Conservation (phyloP, 352 stramenopile genomes). For the Phytopythium chamaehyphon region DNA sequence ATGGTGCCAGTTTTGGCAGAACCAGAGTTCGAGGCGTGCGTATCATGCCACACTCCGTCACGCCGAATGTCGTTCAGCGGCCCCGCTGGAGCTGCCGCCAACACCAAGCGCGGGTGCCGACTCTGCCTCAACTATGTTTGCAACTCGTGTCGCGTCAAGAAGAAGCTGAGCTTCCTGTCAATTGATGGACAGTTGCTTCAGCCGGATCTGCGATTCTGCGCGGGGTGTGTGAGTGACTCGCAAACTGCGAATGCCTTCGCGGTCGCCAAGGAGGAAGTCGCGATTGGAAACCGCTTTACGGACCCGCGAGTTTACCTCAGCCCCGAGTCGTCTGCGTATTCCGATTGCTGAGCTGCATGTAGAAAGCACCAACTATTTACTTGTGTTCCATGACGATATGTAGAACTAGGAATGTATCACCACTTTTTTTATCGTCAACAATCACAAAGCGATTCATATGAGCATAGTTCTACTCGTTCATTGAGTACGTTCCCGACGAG, state of each 20-base stretch:
- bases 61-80: background rate
- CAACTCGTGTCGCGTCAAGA: conserved; percentile 22
- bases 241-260: conserved; percentile 15
- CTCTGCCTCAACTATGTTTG: conserved; percentile 30
- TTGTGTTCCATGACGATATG: background rate
- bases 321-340: background rate
- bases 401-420: too few species aligned
- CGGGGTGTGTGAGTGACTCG: conserved; percentile 16
- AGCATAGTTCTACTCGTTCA: too few species aligned
- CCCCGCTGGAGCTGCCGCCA: background rate
- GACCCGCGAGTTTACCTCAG: conserved; percentile 9
- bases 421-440: too few species aligned
- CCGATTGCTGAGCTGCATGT: background rate
- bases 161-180: conserved; percentile 22
- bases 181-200: conserved; percentile 14
- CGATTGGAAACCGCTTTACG: conserved; percentile 7
- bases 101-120: conserved; percentile 20
- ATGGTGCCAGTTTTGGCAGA: conserved; percentile 9
- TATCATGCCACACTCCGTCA: conserved; percentile 9
- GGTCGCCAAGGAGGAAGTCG: conserved; percentile 22
- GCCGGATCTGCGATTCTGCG: conserved; percentile 21
- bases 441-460: too few species aligned
- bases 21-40: conserved; percentile 15
- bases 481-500: too few species aligned
- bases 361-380: background rate